Evolutionary conservation across 345 rosid genomes (phyloP).

Genomic region (Eucalyptus erythrocorys): DNA sequence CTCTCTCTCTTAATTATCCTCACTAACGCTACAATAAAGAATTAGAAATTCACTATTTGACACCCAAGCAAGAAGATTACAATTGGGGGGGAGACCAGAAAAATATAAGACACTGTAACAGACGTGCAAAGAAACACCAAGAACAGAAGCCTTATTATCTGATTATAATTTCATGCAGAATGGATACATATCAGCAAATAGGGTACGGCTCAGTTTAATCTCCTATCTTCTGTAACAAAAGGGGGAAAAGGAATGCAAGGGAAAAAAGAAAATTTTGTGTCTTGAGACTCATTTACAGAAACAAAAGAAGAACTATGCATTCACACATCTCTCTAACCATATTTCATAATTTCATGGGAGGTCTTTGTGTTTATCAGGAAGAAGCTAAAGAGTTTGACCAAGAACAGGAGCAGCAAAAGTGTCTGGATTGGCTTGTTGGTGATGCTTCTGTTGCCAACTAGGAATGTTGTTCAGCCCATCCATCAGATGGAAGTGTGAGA

Average conservation of each 20-base stretch:
- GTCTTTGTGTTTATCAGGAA: background rate
- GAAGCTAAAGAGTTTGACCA: conserved; percentile 17
- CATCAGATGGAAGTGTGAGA: background rate
- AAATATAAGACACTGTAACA: background rate
- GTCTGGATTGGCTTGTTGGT: conserved; percentile 14
- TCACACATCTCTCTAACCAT: background rate
- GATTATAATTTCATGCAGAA: background rate
- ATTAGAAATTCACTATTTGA: background rate
- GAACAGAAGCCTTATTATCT: background rate
- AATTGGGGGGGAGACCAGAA: background rate
- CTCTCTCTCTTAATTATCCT: background rate
- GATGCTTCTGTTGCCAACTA: background rate
- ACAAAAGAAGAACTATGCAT: background rate
- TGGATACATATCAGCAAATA: background rate
- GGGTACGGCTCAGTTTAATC: background rate
- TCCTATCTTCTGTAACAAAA: background rate
- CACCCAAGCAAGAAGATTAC: background rate
- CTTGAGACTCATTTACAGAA: conserved; percentile 1
- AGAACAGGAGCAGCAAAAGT: conserved; percentile 18
- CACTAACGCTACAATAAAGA: background rate
- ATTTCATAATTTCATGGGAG: background rate
- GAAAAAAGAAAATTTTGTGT: background rate
- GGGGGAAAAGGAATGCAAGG: background rate
- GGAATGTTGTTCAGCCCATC: background rate
- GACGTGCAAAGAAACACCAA: background rate